Evolutionary conservation across 2,329 filamentous ascomycete species (phyloP).

Genomic region (Teratosphaeriaceae sp.): DNA sequence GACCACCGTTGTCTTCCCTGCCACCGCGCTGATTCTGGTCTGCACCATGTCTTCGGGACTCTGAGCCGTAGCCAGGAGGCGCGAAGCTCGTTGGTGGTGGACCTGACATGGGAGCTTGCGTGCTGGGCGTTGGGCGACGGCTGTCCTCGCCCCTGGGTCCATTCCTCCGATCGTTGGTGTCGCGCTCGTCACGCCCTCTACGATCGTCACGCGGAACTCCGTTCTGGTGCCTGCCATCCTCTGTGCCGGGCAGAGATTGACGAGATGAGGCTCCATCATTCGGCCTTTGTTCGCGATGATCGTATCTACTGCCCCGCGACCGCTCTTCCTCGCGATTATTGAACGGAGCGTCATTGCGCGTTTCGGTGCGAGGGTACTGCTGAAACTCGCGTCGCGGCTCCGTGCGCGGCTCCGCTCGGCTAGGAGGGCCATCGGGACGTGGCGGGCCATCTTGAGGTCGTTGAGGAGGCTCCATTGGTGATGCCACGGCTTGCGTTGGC

Average conservation of each 20-base stretch:
- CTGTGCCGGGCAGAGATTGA: slow-evolving; percentile 14
- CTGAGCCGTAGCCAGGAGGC: neutral
- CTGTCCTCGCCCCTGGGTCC: slow-evolving; percentile 5
- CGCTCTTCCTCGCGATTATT: slow-evolving; percentile 22
- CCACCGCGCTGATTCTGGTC: slow-evolving; percentile 11
- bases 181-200: slow-evolving; percentile 17
- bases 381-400: slow-evolving; percentile 16
- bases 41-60: slow-evolving; percentile 8
- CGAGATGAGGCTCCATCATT: slow-evolving; percentile 16
- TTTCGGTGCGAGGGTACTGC: slow-evolving; percentile 11
- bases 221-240: slow-evolving; percentile 19
- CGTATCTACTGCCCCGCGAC: slow-evolving; percentile 20
- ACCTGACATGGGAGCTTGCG: neutral
- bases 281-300: slow-evolving; percentile 20
- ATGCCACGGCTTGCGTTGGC: slow-evolving; percentile 9
- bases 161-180: slow-evolving; percentile 12
- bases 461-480: slow-evolving; percentile 18
- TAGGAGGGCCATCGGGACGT: slow-evolving; percentile 9
- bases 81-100: neutral
- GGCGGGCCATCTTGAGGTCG: too few relatives aligned
- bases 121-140: slow-evolving; percentile 4
- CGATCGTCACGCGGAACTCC: slow-evolving; percentile 19
- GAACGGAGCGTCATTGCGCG: slow-evolving; percentile 2
- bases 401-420: slow-evolving; percentile 8
- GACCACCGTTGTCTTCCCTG: slow-evolving; percentile 7